phyloP scores from a whole-genome alignment of 2,329 filamentous ascomycete genomes.

The Aspergillus sp. region DNA sequence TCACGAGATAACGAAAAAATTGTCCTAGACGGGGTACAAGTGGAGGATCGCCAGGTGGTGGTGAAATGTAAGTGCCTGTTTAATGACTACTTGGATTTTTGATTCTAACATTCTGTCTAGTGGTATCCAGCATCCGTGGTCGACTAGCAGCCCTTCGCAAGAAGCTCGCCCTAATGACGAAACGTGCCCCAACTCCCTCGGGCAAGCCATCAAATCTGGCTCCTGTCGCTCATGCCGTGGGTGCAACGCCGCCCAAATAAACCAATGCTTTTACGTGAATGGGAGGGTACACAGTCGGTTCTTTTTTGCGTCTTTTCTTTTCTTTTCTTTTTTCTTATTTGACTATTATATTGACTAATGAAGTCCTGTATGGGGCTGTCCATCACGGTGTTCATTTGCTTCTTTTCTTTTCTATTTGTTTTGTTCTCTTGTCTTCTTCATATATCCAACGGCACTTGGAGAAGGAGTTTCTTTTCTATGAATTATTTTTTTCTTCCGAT shows the following conservation, averaged over 20 bases:
- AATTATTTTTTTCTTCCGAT: background rate
- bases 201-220: slow-evolving; percentile 27
- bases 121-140: slow-evolving; percentile 46
- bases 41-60: slow-evolving; percentile 46
- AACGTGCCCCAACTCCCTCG: slow-evolving; percentile 38
- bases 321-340: too few relatives aligned
- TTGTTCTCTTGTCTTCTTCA: slow-evolving; percentile 4
- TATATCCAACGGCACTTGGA: slow-evolving; percentile 20
- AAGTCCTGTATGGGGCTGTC: too few relatives aligned
- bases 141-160: slow-evolving; percentile 44
- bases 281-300: slow-evolving; percentile 1
- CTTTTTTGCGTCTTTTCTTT: background rate
- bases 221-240: slow-evolving; percentile 26
- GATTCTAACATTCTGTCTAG: slow-evolving; percentile 26
- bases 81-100: background rate
- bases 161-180: slow-evolving; percentile 45
- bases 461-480: slow-evolving; percentile 13
- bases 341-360: too few relatives aligned
- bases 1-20: slow-evolving; percentile 30
- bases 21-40: slow-evolving; percentile 39
- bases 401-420: slow-evolving; percentile 7
- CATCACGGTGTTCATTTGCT: slow-evolving; percentile 1
- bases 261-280: slow-evolving; percentile 6
- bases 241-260: slow-evolving; percentile 31
- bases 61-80: slow-evolving; percentile 41